Evolutionary conservation across 2,329 filamentous ascomycete genomes (phyloP).

Genomic region (Penicillium sp.): DNA sequence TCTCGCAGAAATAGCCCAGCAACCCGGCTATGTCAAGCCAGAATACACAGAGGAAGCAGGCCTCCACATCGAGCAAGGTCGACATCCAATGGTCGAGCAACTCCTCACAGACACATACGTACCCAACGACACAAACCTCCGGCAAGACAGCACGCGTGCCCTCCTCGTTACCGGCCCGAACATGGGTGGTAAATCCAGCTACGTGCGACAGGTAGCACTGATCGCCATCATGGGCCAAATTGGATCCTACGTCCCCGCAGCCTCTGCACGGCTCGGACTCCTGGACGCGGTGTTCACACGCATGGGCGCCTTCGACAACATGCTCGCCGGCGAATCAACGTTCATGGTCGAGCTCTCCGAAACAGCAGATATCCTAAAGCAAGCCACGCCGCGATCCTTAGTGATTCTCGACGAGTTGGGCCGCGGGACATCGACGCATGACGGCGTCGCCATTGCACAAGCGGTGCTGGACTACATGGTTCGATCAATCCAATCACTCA

Average conservation of each 20-base stretch:
- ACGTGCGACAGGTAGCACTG: conserved; percentile 87
- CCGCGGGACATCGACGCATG: conserved; percentile 88
- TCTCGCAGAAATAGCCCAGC: conserved; percentile 75
- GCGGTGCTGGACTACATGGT: conserved; percentile 85
- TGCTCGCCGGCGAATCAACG: conserved; percentile 89
- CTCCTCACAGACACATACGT: conserved; percentile 83
- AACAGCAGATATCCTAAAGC: conserved; percentile 84
- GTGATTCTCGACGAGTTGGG: conserved; percentile 95
- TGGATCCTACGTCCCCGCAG: conserved; percentile 87
- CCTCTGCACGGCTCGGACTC: conserved; percentile 70
- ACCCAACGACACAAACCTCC: conserved; percentile 77
- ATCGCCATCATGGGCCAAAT: conserved; percentile 93
- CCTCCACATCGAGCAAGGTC: conserved; percentile 70
- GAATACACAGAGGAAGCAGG: conserved; percentile 63
- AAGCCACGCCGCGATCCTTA: conserved; percentile 78
- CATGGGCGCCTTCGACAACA: conserved; percentile 94
- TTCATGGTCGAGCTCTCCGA: conserved; percentile 98
- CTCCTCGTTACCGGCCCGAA: conserved; percentile 94
- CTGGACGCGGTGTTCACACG: conserved; percentile 91
- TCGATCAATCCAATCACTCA: conserved; percentile 70
- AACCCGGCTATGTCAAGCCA: conserved; percentile 85
- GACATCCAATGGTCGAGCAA: conserved; percentile 95
- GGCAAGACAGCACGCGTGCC: conserved; percentile 65
- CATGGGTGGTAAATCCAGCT: conserved; percentile 99
- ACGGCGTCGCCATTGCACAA: conserved; percentile 93